Conservation (phyloP, 441 rosid species). For the Populus hybrid region DNA sequence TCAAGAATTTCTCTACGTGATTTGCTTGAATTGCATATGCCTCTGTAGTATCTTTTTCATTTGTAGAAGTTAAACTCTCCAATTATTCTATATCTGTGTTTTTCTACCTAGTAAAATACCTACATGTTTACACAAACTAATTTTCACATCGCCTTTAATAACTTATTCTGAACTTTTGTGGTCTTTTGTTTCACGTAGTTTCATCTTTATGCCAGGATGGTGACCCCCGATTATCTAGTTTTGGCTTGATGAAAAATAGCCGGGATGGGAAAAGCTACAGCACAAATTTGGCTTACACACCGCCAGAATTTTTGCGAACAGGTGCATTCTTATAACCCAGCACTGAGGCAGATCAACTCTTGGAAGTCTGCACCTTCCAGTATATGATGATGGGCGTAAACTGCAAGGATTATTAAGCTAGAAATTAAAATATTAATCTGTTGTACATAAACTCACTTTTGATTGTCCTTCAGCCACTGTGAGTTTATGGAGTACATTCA, state of each 20-base stretch:
- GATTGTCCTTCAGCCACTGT: background rate
- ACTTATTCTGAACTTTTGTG: background rate
- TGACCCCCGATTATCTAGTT: slow-evolving; percentile 89
- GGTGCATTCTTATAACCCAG: slow-evolving; percentile 34
- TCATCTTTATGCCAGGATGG: slow-evolving; percentile 54
- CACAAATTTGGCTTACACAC: slow-evolving; percentile 95
- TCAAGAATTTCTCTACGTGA: background rate
- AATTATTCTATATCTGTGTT: background rate
- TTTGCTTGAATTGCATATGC: background rate
- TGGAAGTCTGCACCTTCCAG: background rate
- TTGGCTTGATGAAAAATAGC: slow-evolving; percentile 95
- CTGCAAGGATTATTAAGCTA: background rate
- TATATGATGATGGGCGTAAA: background rate
- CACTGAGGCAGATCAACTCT: background rate
- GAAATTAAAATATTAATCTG: background rate
- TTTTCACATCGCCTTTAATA: background rate
- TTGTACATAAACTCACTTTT: background rate
- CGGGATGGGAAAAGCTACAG: slow-evolving; percentile 96
- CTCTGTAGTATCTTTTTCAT: background rate
- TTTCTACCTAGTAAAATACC: background rate
- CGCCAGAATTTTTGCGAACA: slow-evolving; percentile 90
- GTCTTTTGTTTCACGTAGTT: background rate
- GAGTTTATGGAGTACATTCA: background rate
- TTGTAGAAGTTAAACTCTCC: background rate
- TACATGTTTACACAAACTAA: background rate